Evolutionary conservation across 192 early-diverging fungal species (phyloP).

Genomic region (Mortierella hygrophila): DNA sequence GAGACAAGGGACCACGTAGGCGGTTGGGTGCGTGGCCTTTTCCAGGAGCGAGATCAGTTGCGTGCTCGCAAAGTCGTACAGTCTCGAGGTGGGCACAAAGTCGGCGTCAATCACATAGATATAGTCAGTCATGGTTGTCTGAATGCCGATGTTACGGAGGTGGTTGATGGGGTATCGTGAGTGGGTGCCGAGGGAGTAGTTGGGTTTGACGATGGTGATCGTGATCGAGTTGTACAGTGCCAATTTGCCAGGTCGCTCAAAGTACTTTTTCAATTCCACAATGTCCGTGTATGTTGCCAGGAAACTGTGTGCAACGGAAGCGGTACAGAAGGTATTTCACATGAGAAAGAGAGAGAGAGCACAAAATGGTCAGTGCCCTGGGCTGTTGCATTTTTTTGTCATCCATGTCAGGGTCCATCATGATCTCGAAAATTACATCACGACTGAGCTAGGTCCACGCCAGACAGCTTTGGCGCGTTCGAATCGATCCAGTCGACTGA

Average conservation of each 20-base stretch:
- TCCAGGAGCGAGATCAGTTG: constrained; percentile 32
- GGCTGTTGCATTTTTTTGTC: neutral
- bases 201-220: constrained; percentile 62
- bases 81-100: constrained; percentile 59
- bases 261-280: constrained; percentile 51
- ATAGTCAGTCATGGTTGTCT: constrained; percentile 55
- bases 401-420: neutral
- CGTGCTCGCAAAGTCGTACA: constrained; percentile 44
- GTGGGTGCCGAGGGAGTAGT: constrained; percentile 44
- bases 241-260: constrained; percentile 34
- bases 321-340: neutral
- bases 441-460: constrained; percentile 62
- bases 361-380: neutral
- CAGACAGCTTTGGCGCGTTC: constrained; percentile 56
- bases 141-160: constrained; percentile 62
- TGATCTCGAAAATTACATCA: constrained; percentile 45
- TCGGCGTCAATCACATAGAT: constrained; percentile 69
- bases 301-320: constrained; percentile 43
- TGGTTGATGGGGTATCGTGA: constrained; percentile 67
- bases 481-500: constrained; percentile 64
- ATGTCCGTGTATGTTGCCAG: constrained; percentile 59
- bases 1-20: constrained; percentile 64
- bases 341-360: neutral
- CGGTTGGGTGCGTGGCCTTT: constrained; percentile 24
- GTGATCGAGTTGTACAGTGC: constrained; percentile 35